phyloP scores from a whole-genome alignment of 2,329 filamentous ascomycete species.

The Moelleriella libera region DNA sequence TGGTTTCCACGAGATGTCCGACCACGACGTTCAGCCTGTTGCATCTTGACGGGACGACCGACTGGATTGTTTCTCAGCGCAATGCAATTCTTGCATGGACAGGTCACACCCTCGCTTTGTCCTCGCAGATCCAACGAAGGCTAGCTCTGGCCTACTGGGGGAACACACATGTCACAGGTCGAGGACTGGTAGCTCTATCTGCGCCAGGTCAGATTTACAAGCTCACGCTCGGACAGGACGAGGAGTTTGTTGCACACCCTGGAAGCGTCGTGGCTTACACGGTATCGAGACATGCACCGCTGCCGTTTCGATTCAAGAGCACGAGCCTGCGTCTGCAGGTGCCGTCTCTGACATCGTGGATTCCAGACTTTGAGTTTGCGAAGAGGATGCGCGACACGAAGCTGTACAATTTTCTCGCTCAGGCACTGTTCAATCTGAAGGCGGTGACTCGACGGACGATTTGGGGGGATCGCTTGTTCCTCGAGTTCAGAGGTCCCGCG shows the following conservation, averaged over 20 bases:
- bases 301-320: conserved; percentile 74
- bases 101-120: conserved; percentile 67
- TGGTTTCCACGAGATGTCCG: conserved; percentile 78
- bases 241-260: conserved; percentile 85
- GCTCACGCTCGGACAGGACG: conserved; percentile 63
- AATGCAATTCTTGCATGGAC: conserved; percentile 93
- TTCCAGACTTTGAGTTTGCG: conserved; percentile 62
- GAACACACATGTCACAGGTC: conserved; percentile 73
- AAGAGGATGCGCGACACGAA: conserved; percentile 55
- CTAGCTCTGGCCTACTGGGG: conserved; percentile 83
- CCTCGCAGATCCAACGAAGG: conserved; percentile 59
- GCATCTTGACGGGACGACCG: conserved; percentile 81
- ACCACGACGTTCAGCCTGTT: conserved; percentile 78
- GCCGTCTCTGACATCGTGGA: conserved; percentile 48
- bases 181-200: conserved; percentile 71
- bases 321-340: conserved; percentile 68
- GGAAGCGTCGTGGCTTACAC: conserved; percentile 87
- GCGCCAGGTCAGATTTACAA: conserved; percentile 86
- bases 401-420: conserved; percentile 56
- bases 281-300: conserved; percentile 56
- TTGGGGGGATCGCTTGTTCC: conserved; percentile 86
- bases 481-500: conserved; percentile 76
- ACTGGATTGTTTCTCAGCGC: conserved; percentile 87
- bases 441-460: conserved; percentile 71
- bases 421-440: conserved; percentile 52